These are phyloP conservation scores for Heliamphora exappendiculata DNA, from an alignment of 148 eudicot species.

Conservation along the genomic window DNA sequence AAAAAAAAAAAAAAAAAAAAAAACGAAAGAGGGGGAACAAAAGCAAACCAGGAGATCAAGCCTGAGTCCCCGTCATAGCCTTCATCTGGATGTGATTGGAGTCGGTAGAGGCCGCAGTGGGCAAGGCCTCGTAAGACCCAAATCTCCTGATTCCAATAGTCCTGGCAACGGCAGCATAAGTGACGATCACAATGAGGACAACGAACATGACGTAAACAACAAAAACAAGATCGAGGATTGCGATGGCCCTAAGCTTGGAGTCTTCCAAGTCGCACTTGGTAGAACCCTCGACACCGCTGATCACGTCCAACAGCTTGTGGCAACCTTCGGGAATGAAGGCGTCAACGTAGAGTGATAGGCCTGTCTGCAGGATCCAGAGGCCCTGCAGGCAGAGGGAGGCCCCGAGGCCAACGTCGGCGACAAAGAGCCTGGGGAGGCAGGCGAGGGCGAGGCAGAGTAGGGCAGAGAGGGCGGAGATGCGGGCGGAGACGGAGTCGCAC, in stretches of 20 bases:
- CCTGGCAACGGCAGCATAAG: constrained; percentile 44
- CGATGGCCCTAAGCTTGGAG: constrained; percentile 61
- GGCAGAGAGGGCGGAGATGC: constrained; percentile 47
- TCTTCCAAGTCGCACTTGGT: constrained; percentile 85
- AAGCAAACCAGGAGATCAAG: constrained; percentile 26
- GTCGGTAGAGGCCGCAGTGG: constrained; percentile 30
- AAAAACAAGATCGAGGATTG: constrained; percentile 65
- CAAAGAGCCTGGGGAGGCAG: constrained; percentile 46
- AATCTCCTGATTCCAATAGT: constrained; percentile 44
- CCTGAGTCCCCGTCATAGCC: constrained; percentile 78
- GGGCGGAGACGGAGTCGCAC: constrained; percentile 43
- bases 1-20: background rate
- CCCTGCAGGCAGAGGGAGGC: constrained; percentile 58
- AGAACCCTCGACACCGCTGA: constrained; percentile 68
- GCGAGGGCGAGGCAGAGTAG: constrained; percentile 46
- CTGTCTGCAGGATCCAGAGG: constrained; percentile 70
- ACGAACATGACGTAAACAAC: constrained; percentile 58
- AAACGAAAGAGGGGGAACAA: background rate
- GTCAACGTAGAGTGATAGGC: constrained; percentile 65
- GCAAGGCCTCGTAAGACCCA: constrained; percentile 73
- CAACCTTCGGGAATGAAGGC: constrained; percentile 87
- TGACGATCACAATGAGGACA: constrained; percentile 37
- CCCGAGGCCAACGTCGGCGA: constrained; percentile 50
- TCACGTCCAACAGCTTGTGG: constrained; percentile 71
- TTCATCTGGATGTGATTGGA: constrained; percentile 72